Percentiles rank a stretch among this genome's conserved stretches.
Evolutionary conservation across 2,329 filamentous ascomycete species (phyloP).

Genomic region (Torrubiella hemipterigena): DNA sequence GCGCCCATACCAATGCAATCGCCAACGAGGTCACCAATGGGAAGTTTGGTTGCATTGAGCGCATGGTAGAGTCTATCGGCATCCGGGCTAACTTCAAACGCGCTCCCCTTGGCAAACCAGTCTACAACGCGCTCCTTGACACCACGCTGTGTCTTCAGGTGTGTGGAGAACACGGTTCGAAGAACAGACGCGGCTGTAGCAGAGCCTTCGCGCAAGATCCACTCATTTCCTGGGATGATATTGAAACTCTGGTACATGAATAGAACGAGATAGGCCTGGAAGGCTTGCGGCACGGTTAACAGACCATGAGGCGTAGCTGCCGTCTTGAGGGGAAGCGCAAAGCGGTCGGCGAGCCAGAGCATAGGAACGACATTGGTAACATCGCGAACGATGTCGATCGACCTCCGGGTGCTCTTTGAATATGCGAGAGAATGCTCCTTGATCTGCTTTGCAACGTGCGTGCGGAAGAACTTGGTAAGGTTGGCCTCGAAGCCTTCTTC

Average conservation of each 20-base stretch:
- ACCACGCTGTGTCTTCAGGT: constrained; percentile 36
- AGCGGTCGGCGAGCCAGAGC: constrained; percentile 49
- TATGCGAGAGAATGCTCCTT: constrained; percentile 53
- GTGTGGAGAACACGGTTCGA: constrained; percentile 48
- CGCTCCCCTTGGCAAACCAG: background rate
- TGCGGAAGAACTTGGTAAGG: constrained; percentile 55
- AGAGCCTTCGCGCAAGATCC: constrained; percentile 47
- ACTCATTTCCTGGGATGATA: constrained; percentile 54
- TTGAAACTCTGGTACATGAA: constrained; percentile 56
- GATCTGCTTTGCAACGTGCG: constrained; percentile 50
- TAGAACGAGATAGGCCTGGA: constrained; percentile 52
- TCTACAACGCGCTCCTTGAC: background rate
- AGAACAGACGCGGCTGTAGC: constrained; percentile 46
- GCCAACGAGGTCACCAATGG: background rate
- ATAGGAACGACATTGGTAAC: constrained; percentile 57
- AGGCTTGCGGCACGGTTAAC: constrained; percentile 42
- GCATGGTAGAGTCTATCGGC: background rate
- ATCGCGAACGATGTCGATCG: constrained; percentile 61
- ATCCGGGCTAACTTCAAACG: background rate
- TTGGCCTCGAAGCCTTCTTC: constrained; percentile 48
- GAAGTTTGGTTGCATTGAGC: background rate
- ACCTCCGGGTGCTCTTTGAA: constrained; percentile 37
- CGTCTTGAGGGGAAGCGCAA: constrained; percentile 57
- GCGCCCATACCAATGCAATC: constrained; percentile 11
- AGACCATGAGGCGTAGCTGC: constrained; percentile 45